Conservation (phyloP, 106 monocot genomes). For the Dendrobium officinale region DNA sequence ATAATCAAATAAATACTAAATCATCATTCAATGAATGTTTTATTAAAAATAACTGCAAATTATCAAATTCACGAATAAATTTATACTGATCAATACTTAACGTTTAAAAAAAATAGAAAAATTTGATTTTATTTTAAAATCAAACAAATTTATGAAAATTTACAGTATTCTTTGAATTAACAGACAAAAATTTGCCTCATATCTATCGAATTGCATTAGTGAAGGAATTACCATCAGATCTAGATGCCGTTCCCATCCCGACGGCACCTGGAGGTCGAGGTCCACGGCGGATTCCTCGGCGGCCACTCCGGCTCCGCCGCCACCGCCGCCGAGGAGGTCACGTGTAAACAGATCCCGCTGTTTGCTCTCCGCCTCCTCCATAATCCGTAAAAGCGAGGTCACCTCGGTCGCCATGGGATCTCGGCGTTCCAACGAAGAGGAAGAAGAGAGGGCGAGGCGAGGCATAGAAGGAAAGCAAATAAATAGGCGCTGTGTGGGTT, state of each 20-base stretch:
- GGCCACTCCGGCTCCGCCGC: too few species aligned
- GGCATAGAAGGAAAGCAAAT: background rate
- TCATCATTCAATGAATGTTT: too few species aligned
- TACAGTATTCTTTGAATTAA: background rate
- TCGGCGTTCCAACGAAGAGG: background rate
- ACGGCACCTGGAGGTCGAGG: constrained; percentile 18
- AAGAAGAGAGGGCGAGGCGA: background rate
- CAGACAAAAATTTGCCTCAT: background rate
- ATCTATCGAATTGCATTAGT: background rate
- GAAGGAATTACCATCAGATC: constrained; percentile 15
- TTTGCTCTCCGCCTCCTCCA: constrained; percentile 1
- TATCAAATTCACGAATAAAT: too few species aligned
- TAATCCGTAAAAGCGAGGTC: constrained; percentile 10
- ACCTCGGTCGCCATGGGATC: constrained; percentile 30
- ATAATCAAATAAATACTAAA: too few species aligned
- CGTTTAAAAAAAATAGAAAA: too few species aligned
- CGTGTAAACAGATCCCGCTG: constrained; percentile 16
- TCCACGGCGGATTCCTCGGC: constrained; percentile 9
- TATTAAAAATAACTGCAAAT: too few species aligned
- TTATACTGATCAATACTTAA: too few species aligned
- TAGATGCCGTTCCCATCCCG: constrained; percentile 14
- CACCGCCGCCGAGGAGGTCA: constrained; percentile 24
- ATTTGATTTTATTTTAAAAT: too few species aligned
- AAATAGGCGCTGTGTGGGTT: constrained; percentile 1
- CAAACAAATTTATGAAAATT: too few species aligned